phyloP scores from a whole-genome alignment of 805 yeast genomes.

The Ogataea salicorniae region DNA sequence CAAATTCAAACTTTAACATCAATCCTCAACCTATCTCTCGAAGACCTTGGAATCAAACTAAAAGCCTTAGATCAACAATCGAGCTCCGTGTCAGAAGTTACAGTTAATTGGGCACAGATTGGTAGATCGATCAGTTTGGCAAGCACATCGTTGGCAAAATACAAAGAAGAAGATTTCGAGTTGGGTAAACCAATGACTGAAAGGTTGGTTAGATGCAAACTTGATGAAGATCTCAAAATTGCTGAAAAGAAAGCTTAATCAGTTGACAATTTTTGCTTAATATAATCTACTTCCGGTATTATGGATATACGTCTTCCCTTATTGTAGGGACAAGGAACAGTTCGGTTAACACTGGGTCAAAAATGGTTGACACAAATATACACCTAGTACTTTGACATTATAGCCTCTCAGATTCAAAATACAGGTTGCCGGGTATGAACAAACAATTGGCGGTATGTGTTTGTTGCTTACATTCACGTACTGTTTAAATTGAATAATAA shows the following conservation, averaged over 20 bases:
- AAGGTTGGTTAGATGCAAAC: conserved; percentile 53
- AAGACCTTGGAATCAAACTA: conserved; percentile 43
- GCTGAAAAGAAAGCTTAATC: conserved; percentile 6
- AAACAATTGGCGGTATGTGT: not conserved
- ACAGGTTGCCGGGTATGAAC: not conserved
- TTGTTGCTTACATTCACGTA: too few species aligned
- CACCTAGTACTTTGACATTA: not conserved
- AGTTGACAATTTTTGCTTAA: too few species aligned
- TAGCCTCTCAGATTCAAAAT: not conserved
- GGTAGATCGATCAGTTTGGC: conserved; percentile 59
- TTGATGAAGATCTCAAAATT: conserved; percentile 36
- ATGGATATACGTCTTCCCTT: too few species aligned
- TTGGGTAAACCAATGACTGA: conserved; percentile 54
- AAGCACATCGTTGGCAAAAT: conserved; percentile 42
- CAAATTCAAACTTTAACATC: conserved; percentile 44
- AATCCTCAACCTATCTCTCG: conserved; percentile 41
- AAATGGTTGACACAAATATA: not conserved
- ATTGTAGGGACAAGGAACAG: too few species aligned
- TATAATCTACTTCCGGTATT: too few species aligned
- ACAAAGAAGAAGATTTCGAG: conserved; percentile 40
- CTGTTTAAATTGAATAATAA: too few species aligned
- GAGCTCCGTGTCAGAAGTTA: conserved; percentile 50
- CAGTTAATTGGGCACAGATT: conserved; percentile 63
- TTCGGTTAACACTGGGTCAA: too few species aligned
- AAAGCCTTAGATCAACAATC: conserved; percentile 52